A percentile compares a stretch with the other conserved stretches of the same genome.
Evolutionary conservation across 2,329 filamentous ascomycete genomes (phyloP).

Genomic region (Trichoderma harzianum): DNA sequence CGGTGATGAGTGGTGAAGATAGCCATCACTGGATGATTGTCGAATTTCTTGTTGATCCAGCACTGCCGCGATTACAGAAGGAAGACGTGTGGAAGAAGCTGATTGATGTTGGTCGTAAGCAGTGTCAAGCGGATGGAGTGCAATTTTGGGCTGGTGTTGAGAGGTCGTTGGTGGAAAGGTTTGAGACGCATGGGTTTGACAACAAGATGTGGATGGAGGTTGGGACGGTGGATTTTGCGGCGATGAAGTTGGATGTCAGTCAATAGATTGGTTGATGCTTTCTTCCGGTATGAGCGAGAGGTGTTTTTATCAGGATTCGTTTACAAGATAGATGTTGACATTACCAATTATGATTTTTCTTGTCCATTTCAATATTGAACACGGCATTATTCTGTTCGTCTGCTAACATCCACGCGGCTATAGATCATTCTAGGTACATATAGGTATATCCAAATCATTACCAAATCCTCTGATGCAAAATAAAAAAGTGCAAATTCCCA

Average conservation of each 20-base stretch:
- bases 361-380: not conserved
- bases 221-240: not conserved
- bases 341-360: not conserved
- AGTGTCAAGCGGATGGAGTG: not conserved
- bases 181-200: not conserved
- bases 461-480: not conserved
- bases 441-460: not conserved
- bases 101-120: not conserved
- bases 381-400: not conserved
- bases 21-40: not conserved
- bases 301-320: not conserved
- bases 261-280: not conserved
- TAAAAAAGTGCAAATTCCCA: not conserved
- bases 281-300: too few species aligned
- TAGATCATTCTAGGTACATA: not conserved
- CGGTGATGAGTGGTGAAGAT: not conserved
- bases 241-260: not conserved
- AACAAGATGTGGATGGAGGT: not conserved
- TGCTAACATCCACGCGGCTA: not conserved
- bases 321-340: too few species aligned
- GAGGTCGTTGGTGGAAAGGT: not conserved
- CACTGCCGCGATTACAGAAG: not conserved
- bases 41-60: not conserved
- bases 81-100: not conserved
- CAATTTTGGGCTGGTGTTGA: not conserved